Evolutionary conservation across 768 basidiomycete genomes (phyloP), one percentile per base, ranked within the genome.

Genomic region (Agaricus subrufescens): DNA sequence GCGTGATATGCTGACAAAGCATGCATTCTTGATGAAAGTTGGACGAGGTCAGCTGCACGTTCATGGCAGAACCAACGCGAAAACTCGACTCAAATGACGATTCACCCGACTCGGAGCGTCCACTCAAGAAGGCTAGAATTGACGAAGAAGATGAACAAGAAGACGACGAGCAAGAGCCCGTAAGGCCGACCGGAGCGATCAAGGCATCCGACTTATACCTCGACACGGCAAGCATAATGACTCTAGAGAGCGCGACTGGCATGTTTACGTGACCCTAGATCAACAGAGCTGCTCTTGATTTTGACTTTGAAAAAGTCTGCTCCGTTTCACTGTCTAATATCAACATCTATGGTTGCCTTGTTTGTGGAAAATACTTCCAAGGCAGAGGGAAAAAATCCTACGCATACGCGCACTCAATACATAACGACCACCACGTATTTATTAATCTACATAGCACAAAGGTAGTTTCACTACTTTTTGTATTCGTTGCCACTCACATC

Each of bases 291-390:
- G 78, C 85, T 45, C 83, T 99, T 56, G 97, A 99, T 71, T 99
- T 99, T 73, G 97, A 99, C 73, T 99, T 99, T 64, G 97, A 99
- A 75, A 94, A 96, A 78, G 83, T 98, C 27, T 99, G 97, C 78
- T 98, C 96, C 8, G 92, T 98, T 50, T 97, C 93, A 37, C 79
- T 93, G 53, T 90, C 91, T 42, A 96, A 98, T 72, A 94, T 97
- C 79, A 97, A 99, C 72, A 90, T 89, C 60, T 99, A 99, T 66
- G 94, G 92, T 34, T 99, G 97, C 68, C 83, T 99, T 52, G 95
- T 98, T 14, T 95, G 93, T 68, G 97, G 97, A 54, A 98, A 97
- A 75, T 99, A 98, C 70, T 98, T 97, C 67, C 96, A 98, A 78
- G 97, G 97, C 26, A 79, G 97, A 65, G 96, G 97, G 37, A 86